Evolutionary conservation across 305 asterid species (phyloP).

Genomic region (Plantago rigida): DNA sequence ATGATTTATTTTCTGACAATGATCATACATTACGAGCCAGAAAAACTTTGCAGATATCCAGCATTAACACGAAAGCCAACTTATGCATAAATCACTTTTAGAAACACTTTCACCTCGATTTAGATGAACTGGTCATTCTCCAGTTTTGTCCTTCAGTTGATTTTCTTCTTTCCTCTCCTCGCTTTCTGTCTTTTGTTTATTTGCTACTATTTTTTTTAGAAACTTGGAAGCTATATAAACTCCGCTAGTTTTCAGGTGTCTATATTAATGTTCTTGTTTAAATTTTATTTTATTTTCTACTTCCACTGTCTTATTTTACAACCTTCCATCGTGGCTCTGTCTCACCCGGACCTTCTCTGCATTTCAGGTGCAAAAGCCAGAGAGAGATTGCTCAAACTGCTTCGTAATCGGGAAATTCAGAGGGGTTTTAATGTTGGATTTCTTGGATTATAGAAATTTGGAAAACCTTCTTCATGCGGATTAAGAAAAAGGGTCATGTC

Average conservation of each 20-base stretch:
- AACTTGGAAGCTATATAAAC: background rate
- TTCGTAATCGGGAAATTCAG: slow-evolving; percentile 28
- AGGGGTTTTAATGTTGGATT: slow-evolving; percentile 11
- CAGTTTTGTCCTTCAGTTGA: too few relatives aligned
- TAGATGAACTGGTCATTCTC: too few relatives aligned
- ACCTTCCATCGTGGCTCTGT: background rate
- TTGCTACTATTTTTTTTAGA: background rate
- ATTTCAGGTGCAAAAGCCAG: slow-evolving; percentile 64
- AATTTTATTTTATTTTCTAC: background rate
- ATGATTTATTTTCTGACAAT: too few relatives aligned
- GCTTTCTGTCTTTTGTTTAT: background rate
- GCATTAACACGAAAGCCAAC: too few relatives aligned
- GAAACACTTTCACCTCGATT: too few relatives aligned
- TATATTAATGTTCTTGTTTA: background rate
- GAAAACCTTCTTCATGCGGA: background rate
- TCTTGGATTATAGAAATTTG: slow-evolving; percentile 6
- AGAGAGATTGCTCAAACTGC: slow-evolving; percentile 58
- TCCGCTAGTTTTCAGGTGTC: background rate
- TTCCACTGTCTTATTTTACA: background rate
- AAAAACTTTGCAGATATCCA: too few relatives aligned
- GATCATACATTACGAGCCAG: too few relatives aligned
- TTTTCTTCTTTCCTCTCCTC: too few relatives aligned
- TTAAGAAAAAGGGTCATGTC: background rate
- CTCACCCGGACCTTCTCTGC: slow-evolving; percentile 17
- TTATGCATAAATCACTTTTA: too few relatives aligned